phyloP scores from a whole-genome alignment of 805 yeast genomes.

The Scheffersomyces ergatensis region DNA sequence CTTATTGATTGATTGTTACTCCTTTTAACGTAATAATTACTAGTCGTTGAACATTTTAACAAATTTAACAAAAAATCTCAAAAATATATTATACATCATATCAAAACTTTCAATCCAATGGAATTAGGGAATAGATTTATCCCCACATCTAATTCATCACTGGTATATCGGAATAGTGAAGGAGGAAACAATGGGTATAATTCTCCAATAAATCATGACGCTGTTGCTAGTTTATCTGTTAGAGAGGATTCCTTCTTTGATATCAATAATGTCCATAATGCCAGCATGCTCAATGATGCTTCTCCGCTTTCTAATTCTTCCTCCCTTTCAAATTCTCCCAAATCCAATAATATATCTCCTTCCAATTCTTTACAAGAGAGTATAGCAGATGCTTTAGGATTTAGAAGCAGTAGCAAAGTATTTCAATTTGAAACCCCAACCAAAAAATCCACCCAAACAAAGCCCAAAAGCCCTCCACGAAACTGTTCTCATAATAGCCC shows the following conservation, averaged over 20 bases:
- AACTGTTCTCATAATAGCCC: constrained; percentile 1
- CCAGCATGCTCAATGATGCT: neutral
- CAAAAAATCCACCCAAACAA: neutral
- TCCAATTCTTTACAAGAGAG: neutral
- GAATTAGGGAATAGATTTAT: constrained; percentile 12
- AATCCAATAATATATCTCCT: neutral
- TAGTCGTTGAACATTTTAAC: too few relatives aligned
- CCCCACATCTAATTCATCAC: constrained; percentile 16
- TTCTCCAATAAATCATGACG: neutral
- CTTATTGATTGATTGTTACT: too few relatives aligned
- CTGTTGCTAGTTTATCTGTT: constrained; percentile 11
- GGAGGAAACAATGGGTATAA: neutral
- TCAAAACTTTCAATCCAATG: too few relatives aligned
- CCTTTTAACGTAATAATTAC: too few relatives aligned
- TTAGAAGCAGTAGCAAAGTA: constrained; percentile 39
- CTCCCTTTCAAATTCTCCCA: neutral
- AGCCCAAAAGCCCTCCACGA: neutral
- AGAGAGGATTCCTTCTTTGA: constrained; percentile 16
- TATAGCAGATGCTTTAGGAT: constrained; percentile 51
- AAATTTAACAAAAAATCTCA: too few relatives aligned
- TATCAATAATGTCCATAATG: neutral
- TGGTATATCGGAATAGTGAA: constrained; percentile 9
- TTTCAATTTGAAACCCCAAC: constrained; percentile 23
- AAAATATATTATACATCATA: too few relatives aligned
- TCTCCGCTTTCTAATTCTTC: neutral